These are phyloP conservation scores for Colletotrichum cereale DNA, from an alignment of 2,329 filamentous ascomycete species.

Conservation along the genomic window DNA sequence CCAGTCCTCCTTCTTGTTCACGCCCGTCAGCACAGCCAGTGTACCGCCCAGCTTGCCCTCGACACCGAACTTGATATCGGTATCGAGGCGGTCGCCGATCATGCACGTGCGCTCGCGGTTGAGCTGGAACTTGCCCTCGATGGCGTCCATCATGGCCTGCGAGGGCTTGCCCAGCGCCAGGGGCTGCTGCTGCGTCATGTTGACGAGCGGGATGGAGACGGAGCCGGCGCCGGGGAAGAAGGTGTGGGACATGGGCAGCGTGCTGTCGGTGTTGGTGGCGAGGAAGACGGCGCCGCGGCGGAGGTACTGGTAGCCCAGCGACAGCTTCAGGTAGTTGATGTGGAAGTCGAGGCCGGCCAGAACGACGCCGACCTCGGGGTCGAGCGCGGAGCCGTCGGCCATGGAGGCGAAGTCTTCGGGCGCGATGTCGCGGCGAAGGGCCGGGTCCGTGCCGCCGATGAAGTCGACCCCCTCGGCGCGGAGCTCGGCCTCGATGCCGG, in stretches of 20 bases:
- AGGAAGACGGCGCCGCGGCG: slow-evolving; percentile 85
- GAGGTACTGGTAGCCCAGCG: slow-evolving; percentile 88
- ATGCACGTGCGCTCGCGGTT: slow-evolving; percentile 90
- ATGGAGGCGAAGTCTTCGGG: slow-evolving; percentile 85
- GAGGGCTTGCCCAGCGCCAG: slow-evolving; percentile 92
- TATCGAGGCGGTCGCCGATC: slow-evolving; percentile 94
- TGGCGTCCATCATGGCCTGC: slow-evolving; percentile 99
- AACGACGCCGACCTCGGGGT: slow-evolving; percentile 90
- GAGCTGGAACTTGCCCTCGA: slow-evolving; percentile 95
- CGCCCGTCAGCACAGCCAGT: slow-evolving; percentile 89
- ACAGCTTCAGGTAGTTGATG: slow-evolving; percentile 93
- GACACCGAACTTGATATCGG: slow-evolving; percentile 95
- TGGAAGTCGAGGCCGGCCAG: slow-evolving; percentile 94
- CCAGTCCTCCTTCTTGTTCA: slow-evolving; percentile 87
- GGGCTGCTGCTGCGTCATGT: slow-evolving; percentile 78
- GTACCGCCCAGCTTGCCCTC: slow-evolving; percentile 93
- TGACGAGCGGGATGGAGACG: slow-evolving; percentile 80
- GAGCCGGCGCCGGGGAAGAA: slow-evolving; percentile 95
- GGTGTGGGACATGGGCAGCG: slow-evolving; percentile 82
- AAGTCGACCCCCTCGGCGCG: slow-evolving; percentile 81
- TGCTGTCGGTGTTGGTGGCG: slow-evolving; percentile 93
- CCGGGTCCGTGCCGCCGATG: slow-evolving; percentile 88
- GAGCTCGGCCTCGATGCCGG: slow-evolving; percentile 91
- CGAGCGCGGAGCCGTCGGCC: slow-evolving; percentile 80
- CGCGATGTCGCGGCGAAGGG: slow-evolving; percentile 81